Base-by-base conservation (phyloP, 305 asterid species). In the Fraxinus platypoda region DNA sequence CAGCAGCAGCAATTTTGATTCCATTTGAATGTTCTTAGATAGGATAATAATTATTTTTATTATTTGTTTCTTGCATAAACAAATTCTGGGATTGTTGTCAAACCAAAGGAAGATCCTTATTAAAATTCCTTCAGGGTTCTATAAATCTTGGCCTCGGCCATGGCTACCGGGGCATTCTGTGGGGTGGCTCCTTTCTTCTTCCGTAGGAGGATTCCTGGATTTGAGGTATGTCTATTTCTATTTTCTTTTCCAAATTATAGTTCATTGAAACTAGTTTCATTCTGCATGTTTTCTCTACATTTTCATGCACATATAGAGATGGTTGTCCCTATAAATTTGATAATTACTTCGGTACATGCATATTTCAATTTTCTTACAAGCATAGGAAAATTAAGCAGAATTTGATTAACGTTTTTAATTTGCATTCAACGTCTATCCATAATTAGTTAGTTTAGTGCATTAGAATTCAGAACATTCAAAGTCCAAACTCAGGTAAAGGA, bases 151-250 rank as follows among this genome's bases (percentile, higher is more conserved):
- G 54, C 23, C 23, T 33, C 78, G 70, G 88, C 86, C 78, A 91
- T 92, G 96, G 85, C 91, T 25, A 80, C 90, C 0, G 89, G 91
- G 79, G 83, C 81, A 34, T 87, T 91, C 75, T 86, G 90, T 80
- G 91, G 93, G 13, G 92, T 91, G 62, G 79, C 91, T 17, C 95
- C 94, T 79, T 87, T 89, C 86, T 41, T 92, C 72, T 87, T 90
- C 57, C 91, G 91, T 17, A 89, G 85, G 82, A 91, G 77, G 84
- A 68, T 79, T 88, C 84, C 87, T 81, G 86, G 81, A 77, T 82
- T 81, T 79, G 85, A 89, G 97, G 98, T 94, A 82, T 35, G 82
- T 17, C 9, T 54, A 3, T 9, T 15, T 33, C 0, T 43, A 13
- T 2, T 0, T 3, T 41, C 34, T 26, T 21, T 23, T 9, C 54